Evolutionary conservation across 2,329 filamentous ascomycete genomes (phyloP).

Genomic region (Lojkania enalia): DNA sequence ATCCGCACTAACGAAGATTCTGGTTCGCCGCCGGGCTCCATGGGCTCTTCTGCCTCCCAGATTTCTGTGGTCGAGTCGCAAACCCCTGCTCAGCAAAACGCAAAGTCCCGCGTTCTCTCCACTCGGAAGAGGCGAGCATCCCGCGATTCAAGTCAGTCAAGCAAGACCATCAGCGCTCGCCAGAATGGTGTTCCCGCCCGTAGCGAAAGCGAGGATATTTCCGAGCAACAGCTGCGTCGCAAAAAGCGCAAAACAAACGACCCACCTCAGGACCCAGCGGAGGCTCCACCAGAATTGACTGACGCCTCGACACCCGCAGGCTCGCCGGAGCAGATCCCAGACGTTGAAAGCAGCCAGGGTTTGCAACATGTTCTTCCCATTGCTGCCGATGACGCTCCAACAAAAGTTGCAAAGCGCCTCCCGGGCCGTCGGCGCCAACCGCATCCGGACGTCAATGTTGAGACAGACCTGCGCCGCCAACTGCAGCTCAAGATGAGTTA

Average conservation of each 20-base stretch:
- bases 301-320: slow-evolving; percentile 41
- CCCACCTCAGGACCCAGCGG: slow-evolving; percentile 27
- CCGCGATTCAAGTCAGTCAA: slow-evolving; percentile 35
- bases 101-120: slow-evolving; percentile 21
- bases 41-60: slow-evolving; percentile 35
- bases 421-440: slow-evolving; percentile 52
- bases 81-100: slow-evolving; percentile 27
- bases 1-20: slow-evolving; percentile 43
- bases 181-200: slow-evolving; percentile 40
- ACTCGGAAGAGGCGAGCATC: slow-evolving; percentile 40
- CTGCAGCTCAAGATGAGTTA: slow-evolving; percentile 68
- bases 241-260: slow-evolving; percentile 41
- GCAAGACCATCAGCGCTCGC: slow-evolving; percentile 31
- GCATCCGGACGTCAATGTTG: slow-evolving; percentile 51
- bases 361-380: slow-evolving; percentile 39
- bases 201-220: slow-evolving; percentile 42
- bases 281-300: slow-evolving; percentile 41
- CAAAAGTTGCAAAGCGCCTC: slow-evolving; percentile 42
- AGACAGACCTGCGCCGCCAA: slow-evolving; percentile 58
- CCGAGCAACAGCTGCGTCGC: slow-evolving; percentile 40
- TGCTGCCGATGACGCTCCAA: slow-evolving; percentile 39
- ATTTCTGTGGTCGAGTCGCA: slow-evolving; percentile 33
- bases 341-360: slow-evolving; percentile 36
- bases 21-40: slow-evolving; percentile 39
- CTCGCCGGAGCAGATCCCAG: slow-evolving; percentile 41